Percentiles rank a stretch among this genome's conserved stretches.
Evolutionary conservation across 2,329 filamentous ascomycete species (phyloP).

Genomic region (Orbilia brochopaga): DNA sequence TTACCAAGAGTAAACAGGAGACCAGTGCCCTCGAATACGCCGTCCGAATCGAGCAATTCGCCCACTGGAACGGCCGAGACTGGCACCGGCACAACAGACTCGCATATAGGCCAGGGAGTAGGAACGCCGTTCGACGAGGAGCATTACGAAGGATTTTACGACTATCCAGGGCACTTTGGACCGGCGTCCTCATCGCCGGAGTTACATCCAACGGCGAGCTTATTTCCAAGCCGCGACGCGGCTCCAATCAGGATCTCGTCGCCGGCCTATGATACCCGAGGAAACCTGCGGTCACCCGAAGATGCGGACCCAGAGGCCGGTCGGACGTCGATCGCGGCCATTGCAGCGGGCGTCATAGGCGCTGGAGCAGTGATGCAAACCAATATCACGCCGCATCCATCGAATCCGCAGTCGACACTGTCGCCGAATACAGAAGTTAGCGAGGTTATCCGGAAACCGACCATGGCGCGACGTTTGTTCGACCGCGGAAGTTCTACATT

Average conservation of each 20-base stretch:
- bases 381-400: conserved; percentile 28
- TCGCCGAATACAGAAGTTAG: background rate
- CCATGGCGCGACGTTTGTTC: conserved; percentile 45
- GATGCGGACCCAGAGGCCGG: conserved; percentile 35
- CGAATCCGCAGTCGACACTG: conserved; percentile 10
- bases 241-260: conserved; percentile 46
- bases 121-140: conserved; percentile 45
- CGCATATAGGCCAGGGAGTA: conserved; percentile 18
- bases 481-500: conserved; percentile 47
- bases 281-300: conserved; percentile 30
- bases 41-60: conserved; percentile 47
- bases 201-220: conserved; percentile 21
- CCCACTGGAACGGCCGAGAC: conserved; percentile 41
- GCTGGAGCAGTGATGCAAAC: conserved; percentile 37
- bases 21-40: conserved; percentile 40
- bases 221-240: conserved; percentile 40
- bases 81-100: conserved; percentile 43
- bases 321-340: conserved; percentile 38
- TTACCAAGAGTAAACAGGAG: conserved; percentile 44
- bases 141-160: conserved; percentile 47
- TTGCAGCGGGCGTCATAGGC: conserved; percentile 41
- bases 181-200: conserved; percentile 13
- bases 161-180: conserved; percentile 38
- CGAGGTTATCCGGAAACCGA: conserved; percentile 45
- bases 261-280: conserved; percentile 36